A percentile compares a stretch with the other conserved stretches of the same genome.
Evolutionary conservation across 306 rosid genomes (phyloP).

Genomic region (Alnus rubra): DNA sequence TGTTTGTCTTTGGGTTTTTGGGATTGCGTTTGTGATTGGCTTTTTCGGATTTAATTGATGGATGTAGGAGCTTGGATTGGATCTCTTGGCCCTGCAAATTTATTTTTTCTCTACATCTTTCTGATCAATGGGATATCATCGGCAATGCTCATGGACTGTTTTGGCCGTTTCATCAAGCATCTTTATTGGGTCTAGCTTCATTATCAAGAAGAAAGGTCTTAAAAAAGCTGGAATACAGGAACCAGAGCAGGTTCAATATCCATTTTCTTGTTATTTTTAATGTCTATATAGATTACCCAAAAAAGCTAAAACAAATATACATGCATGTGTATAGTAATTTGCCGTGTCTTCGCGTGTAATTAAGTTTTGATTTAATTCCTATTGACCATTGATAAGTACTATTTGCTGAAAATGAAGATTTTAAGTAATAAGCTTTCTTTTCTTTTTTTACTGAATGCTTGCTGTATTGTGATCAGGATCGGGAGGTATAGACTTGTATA

Average conservation of each 20-base stretch:
- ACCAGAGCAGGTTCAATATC: conserved; percentile 72
- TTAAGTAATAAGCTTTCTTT: not conserved
- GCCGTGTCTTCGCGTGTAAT: not conserved
- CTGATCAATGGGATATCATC: conserved; percentile 58
- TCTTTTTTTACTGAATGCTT: not conserved
- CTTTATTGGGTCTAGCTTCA: conserved; percentile 90
- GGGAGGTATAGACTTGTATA: conserved; percentile 83
- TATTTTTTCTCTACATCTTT: not conserved
- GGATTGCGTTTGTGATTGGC: not conserved
- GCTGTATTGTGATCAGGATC: conserved; percentile 47
- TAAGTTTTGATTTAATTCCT: not conserved
- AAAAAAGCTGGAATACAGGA: conserved; percentile 59
- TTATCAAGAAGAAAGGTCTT: conserved; percentile 87
- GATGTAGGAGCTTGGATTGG: conserved; percentile 18
- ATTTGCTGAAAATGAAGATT: not conserved
- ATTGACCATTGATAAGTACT: not conserved
- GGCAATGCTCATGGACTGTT: conserved; percentile 62
- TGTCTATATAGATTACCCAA: not conserved
- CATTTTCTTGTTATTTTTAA: not conserved
- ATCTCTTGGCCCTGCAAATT: conserved; percentile 30
- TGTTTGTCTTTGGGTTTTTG: not conserved
- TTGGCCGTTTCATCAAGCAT: conserved; percentile 85
- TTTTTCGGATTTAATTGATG: not conserved
- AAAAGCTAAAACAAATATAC: not conserved
- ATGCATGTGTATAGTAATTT: not conserved